Conservation (phyloP, 225 moss, liverwort and hornwort species). For the Ulota crispa region DNA sequence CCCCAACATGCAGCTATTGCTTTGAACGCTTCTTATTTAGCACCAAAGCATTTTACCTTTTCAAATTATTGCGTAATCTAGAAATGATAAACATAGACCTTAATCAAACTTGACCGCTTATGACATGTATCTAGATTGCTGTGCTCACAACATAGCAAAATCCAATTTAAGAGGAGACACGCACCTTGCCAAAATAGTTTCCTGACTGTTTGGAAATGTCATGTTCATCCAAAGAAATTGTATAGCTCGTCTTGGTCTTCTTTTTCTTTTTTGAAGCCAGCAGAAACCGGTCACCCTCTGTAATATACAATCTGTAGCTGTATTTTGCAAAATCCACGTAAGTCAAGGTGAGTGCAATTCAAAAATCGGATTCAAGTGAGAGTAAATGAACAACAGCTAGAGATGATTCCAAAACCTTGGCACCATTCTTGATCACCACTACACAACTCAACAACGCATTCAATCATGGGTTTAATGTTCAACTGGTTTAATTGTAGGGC, state of each 20-base stretch:
- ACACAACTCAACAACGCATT: background rate
- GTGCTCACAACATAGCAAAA: background rate
- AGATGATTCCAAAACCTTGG: background rate
- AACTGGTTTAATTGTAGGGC: too few species aligned
- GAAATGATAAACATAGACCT: background rate
- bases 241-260: conserved; percentile 67
- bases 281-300: conserved; percentile 69
- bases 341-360: background rate
- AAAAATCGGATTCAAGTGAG: background rate
- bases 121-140: background rate
- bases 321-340: conserved; percentile 11
- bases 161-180: background rate
- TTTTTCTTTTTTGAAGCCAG: conserved; percentile 70
- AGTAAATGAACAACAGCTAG: background rate
- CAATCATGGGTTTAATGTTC: too few species aligned
- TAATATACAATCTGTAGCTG: conserved; percentile 73
- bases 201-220: conserved; percentile 73
- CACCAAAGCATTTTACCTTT: background rate
- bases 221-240: conserved; percentile 75
- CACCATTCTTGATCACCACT: background rate
- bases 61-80: background rate
- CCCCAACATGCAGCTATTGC: background rate
- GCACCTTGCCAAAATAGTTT: conserved; percentile 95
- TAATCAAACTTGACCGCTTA: background rate
- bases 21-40: background rate